Base-by-base conservation (phyloP, 148 eudicot species). In the Amaranthus palmeri region DNA sequence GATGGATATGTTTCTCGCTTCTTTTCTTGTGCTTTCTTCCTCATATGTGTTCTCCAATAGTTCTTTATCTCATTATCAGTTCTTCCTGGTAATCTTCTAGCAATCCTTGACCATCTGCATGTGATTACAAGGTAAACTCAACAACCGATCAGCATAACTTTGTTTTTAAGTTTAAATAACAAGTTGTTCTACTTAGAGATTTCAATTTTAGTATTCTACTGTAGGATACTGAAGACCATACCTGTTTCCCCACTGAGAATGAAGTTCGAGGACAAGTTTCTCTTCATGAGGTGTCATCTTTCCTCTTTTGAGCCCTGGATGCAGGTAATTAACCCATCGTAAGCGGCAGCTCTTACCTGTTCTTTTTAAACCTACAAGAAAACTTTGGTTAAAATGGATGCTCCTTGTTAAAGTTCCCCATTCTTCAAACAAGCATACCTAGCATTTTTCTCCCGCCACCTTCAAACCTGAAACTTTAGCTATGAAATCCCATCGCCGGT, bases 401-500 rank as follows among this genome's bases (percentile, higher is more conserved):
- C 66, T 75, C 74, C 76, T 81, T 64, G 71, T 46, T 53, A 81
- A 71, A 56, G 41, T 43, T 69, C 64, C 66, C 60, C 46, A 83
- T 82, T 85, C 90, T 79, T 85, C 81, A 74, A 70, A 76, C 58
- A 86, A 80, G 75, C 96, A 68, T 90, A 89, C 97, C 97, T 84
- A 87, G 77, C 43, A 80, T 75, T 64, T 84, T 81, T 90, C 96
- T 90, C 98, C 98, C 98, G 87, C 98, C 98, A 92, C 98, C 97
- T 88, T 89, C 98, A 93, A 93, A 93, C 98, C 98, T 93, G 98
- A 91, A 80, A 93, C 98, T 82, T 95, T 88, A 8, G 98, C 96
- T 75, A 95, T 86, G 88, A 91, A 95, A 92, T 95, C 98, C 98
- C 98, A 93, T 79, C 97, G 81, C 17, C 97, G 88, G 76, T 93